Evolutionary conservation across 768 basidiomycete genomes (phyloP).

Genomic region (Suillus spraguei): DNA sequence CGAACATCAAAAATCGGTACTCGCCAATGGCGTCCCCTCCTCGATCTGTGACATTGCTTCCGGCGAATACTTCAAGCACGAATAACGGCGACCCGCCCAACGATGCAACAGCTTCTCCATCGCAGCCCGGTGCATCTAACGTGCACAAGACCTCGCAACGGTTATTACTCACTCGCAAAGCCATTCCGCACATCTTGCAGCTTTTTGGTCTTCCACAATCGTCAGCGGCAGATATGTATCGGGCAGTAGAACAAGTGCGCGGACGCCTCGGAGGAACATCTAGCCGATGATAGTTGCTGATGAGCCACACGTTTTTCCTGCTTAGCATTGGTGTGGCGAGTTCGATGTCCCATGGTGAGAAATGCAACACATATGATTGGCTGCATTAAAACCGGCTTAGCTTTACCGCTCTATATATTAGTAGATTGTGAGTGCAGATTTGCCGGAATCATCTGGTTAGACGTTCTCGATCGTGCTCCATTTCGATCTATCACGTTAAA

Average conservation of each 20-base stretch:
- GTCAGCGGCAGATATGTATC: conserved; percentile 53
- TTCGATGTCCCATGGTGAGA: conserved; percentile 14
- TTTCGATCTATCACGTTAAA: background rate
- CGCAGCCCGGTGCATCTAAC: conserved; percentile 9
- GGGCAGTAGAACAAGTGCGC: conserved; percentile 64
- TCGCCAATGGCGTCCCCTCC: conserved; percentile 13
- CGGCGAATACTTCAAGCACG: background rate
- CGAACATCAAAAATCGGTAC: conserved; percentile 15
- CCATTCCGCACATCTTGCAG: conserved; percentile 52
- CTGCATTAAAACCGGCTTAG: conserved; percentile 6
- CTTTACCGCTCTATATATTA: background rate
- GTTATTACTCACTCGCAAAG: conserved; percentile 53
- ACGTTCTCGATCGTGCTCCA: background rate
- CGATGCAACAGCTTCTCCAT: background rate
- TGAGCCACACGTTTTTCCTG: background rate
- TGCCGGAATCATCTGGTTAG: background rate
- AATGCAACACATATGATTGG: conserved; percentile 15
- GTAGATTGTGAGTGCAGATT: background rate
- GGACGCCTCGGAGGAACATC: conserved; percentile 29
- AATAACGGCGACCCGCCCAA: background rate
- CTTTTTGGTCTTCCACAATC: conserved; percentile 47
- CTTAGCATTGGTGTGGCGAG: background rate
- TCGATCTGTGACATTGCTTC: background rate
- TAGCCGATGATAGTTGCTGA: conserved; percentile 5
- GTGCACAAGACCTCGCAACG: conserved; percentile 22